Conservation (phyloP, 148 eudicot species). For the Selenicereus undatus region DNA sequence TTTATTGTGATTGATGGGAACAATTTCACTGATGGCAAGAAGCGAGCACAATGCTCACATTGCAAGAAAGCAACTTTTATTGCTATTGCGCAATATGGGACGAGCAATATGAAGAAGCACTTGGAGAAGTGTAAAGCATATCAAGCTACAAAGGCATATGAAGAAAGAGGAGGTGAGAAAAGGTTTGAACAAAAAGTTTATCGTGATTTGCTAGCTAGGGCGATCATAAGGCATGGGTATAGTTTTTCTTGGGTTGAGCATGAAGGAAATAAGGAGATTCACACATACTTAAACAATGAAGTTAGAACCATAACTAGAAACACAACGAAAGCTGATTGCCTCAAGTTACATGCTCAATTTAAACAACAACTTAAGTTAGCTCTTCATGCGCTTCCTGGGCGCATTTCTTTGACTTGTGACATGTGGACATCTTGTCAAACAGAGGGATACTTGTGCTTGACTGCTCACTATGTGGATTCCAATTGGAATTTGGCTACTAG, state of each 20-base stretch:
- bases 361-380: neutral
- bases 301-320: slow-evolving; percentile 7
- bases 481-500: slow-evolving; percentile 6
- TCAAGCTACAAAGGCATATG: neutral
- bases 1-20: neutral
- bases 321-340: neutral
- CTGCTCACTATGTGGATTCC: slow-evolving; percentile 17
- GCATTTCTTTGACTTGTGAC: slow-evolving; percentile 25
- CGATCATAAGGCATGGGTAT: slow-evolving; percentile 12
- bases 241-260: slow-evolving; percentile 16
- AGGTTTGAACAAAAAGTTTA: neutral
- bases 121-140: neutral
- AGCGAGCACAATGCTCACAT: neutral
- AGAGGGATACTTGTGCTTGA: slow-evolving; percentile 20
- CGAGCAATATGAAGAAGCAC: neutral
- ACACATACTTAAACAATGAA: neutral
- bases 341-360: neutral
- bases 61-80: neutral
- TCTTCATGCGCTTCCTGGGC: neutral
- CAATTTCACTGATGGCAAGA: neutral
- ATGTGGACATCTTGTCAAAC: slow-evolving; percentile 16
- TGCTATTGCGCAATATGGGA: neutral
- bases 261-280: slow-evolving; percentile 5
- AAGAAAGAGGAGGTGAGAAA: neutral
- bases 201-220: slow-evolving; percentile 4